Conservation (phyloP, 73 alveolate species). For the Halteria grandinella region DNA sequence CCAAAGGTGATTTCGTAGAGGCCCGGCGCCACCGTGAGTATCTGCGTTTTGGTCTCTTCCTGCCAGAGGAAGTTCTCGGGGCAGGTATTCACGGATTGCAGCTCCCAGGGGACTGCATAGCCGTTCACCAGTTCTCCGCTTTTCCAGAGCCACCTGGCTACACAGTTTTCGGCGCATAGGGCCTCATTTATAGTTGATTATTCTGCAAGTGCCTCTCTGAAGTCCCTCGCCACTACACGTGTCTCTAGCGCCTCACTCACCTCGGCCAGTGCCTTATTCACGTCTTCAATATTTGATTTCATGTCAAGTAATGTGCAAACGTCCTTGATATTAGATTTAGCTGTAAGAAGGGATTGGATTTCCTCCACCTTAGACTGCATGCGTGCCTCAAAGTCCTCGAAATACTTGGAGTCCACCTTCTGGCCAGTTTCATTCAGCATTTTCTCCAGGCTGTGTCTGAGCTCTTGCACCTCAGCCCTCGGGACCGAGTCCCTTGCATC, state of each 20-base stretch:
- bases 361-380: constrained; percentile 20
- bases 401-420: constrained; percentile 40
- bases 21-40: constrained; percentile 79
- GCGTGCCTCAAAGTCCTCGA: constrained; percentile 29
- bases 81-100: constrained; percentile 81
- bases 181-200: constrained; percentile 87
- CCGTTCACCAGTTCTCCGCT: constrained; percentile 76
- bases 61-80: constrained; percentile 89
- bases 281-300: constrained; percentile 80
- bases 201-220: constrained; percentile 75
- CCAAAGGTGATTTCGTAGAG: constrained; percentile 80
- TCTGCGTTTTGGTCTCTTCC: constrained; percentile 68
- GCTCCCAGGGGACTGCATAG: constrained; percentile 88
- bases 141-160: constrained; percentile 92
- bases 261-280: constrained; percentile 77
- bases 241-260: constrained; percentile 72
- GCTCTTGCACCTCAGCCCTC: constrained; percentile 8
- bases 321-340: constrained; percentile 68
- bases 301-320: constrained; percentile 69
- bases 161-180: constrained; percentile 87
- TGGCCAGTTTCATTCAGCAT: constrained; percentile 31
- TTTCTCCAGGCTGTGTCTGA: constrained; percentile 30
- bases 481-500: constrained; percentile 22
- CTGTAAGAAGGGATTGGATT: constrained; percentile 15
- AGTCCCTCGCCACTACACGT: constrained; percentile 52